Evolutionary conservation across 129 eudicot species (phyloP), one percentile per base, ranked within the genome.

Genomic region (Solidago caesia): DNA sequence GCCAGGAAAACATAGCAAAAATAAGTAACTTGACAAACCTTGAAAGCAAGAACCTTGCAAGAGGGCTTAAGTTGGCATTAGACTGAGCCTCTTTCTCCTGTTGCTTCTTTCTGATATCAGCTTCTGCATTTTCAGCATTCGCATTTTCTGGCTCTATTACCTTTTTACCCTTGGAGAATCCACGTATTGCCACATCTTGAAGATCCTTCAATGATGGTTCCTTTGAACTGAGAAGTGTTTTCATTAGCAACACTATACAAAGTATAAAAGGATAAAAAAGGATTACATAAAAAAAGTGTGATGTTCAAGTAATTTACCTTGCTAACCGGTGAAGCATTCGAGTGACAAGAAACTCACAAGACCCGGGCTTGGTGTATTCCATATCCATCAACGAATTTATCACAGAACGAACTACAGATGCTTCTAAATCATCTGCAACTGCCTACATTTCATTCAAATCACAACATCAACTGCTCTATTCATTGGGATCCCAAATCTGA

Each of bases 311-410:
- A 46, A 46, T 46, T 46, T 56, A 93, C 98, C 98, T 86, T 75
- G 92, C 98, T 60, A 93, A 75, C 76, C 90, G 89, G 77, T 90
- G 96, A 85, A 93, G 91, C 85, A 93, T 44, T 79, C 96, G 80
- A 64, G 89, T 84, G 39, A 93, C 77, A 44, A 90, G 76, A 71
- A 93, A 77, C 72, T 93, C 89, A 68, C 86, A 89, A 41, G 96
- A 93, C 4, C 98, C 96, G 44, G 98, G 89, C 78, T 86, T 87
- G 15, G 73, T 51, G 64, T 80, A 79, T 82, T 93, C 98, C 92
- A 93, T 84, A 46, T 93, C 96, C 74, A 77, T 83, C 42, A 93
- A 85, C 14, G 98, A 79, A 79, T 75, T 86, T 44, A 83, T 73
- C 82, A 90, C 82, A 11, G 85, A 75, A 75, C 85, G 91, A 74